A percentile compares a stretch with the other conserved stretches of the same genome.
Evolutionary conservation across 2,329 filamentous ascomycete species (phyloP).

Genomic region (Fusarium xylarioides): DNA sequence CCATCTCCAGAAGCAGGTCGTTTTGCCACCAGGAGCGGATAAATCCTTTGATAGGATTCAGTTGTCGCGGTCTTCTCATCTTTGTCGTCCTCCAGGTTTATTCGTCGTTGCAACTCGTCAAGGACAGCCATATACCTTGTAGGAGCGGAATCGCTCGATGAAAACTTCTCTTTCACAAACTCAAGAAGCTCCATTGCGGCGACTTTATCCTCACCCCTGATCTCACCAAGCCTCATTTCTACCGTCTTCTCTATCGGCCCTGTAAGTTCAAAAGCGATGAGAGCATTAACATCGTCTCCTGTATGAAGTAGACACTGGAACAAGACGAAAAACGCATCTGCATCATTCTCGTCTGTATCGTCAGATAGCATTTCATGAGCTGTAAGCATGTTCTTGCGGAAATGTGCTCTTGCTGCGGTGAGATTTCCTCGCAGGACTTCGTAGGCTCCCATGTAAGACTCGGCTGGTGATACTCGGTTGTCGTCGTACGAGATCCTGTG

Average conservation of each 20-base stretch:
- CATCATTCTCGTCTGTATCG: not conserved
- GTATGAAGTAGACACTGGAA: not conserved
- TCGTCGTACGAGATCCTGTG: not conserved
- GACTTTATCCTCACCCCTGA: not conserved
- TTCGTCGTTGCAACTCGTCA: not conserved
- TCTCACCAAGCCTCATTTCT: not conserved
- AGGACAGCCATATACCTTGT: not conserved
- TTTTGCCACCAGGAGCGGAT: fast-evolving
- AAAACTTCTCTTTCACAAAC: not conserved
- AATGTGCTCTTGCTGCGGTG: not conserved
- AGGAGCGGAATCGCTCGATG: not conserved
- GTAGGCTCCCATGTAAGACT: not conserved
- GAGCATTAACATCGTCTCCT: not conserved
- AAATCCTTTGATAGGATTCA: not conserved
- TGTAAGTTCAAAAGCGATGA: not conserved
- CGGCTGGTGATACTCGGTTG: not conserved
- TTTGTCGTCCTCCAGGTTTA: fast-evolving
- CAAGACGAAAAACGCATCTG: not conserved
- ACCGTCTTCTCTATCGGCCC: not conserved
- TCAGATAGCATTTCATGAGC: not conserved
- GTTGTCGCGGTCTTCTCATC: not conserved
- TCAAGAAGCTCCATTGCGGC: not conserved
- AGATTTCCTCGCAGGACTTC: not conserved
- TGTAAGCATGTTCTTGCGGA: not conserved
- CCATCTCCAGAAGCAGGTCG: not conserved